Base-by-base conservation (phyloP, 305 asterid species). In the Caryopteris hybrid region DNA sequence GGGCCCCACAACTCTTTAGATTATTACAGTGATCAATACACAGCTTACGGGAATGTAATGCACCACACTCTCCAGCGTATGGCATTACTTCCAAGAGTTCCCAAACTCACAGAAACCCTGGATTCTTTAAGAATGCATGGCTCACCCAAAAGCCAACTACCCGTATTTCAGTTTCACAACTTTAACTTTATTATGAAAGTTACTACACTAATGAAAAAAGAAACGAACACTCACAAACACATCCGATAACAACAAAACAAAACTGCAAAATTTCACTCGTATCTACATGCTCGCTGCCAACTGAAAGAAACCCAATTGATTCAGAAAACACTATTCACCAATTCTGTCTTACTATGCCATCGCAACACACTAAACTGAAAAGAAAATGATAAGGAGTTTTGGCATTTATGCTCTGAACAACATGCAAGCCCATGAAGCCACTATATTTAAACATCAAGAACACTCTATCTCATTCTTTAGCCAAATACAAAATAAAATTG, bases 371-470 rank as follows among this genome's bases (percentile, higher is more conserved):
- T 3, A 17, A 31, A 34, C 11, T 8, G 41, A 16, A 69, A 74
- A 22, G 4, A 11, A 23, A n/a, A 14, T 3, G 41, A 18, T 33
- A 18, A 18, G 18, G 39, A 56, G 34, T 57, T 57, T 17, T 0
- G 61, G 12, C 57, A 57, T 6, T 66, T 34, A 52, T 4, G 46
- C 23, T 31, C 33, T 14, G 66, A 41, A 34, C 31, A n/a, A 72
- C 66, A 42, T 47, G 55, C 53, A 18, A 61, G 13, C 69, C 43
- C 71, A 60, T 62, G 13, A 67, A 31, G 16, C 68, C 54, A 51
- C 42, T 54, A 21, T 16, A 18, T 52, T 33, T 10, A 29, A 33
- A 70, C 54, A 61, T 4, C 27, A 57, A 53, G 9, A 27, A 7
- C 1, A 45, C 14, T 31, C 39, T 45, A 50, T 46, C 63, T 68